These are phyloP conservation scores for Aspergillus hancockii DNA, from an alignment of 495 filamentous ascomycete genomes.

Conservation along the genomic window DNA sequence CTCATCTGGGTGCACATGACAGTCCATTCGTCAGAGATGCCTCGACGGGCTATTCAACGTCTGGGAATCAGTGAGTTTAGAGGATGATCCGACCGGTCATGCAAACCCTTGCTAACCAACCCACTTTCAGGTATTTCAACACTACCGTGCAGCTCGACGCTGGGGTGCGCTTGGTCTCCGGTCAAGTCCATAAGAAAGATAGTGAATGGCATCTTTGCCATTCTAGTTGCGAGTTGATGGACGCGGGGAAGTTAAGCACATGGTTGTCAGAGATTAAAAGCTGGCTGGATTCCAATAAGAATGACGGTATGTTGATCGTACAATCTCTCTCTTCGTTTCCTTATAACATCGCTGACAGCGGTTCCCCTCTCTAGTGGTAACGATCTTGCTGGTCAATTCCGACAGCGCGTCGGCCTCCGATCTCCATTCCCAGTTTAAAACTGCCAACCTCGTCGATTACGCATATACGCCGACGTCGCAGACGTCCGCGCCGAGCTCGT, in stretches of 20 bases:
- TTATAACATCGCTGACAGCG: not conserved
- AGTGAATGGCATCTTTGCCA: constrained; percentile 67
- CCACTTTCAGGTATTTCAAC: constrained; percentile 55
- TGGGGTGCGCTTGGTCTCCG: constrained; percentile 70
- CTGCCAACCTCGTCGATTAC: constrained; percentile 60
- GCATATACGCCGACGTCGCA: constrained; percentile 56
- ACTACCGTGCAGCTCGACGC: constrained; percentile 70
- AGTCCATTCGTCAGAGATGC: constrained; percentile 58
- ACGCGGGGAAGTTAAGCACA: constrained; percentile 62
- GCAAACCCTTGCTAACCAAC: constrained; percentile 3
- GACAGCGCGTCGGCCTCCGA: constrained; percentile 56
- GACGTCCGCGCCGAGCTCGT: constrained; percentile 46
- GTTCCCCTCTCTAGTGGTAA: constrained; percentile 56
- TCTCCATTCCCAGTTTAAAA: constrained; percentile 56
- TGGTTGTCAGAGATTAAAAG: constrained; percentile 64
- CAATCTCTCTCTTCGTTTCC: not conserved
- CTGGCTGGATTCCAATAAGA: constrained; percentile 68
- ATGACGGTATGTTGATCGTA: constrained; percentile 54
- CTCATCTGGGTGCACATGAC: constrained; percentile 66
- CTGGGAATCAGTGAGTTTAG: constrained; percentile 61
- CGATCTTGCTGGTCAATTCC: constrained; percentile 72
- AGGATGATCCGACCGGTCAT: not conserved
- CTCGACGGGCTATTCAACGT: constrained; percentile 51
- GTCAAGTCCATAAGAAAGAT: constrained; percentile 64
- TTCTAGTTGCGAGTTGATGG: constrained; percentile 60